Conservation (phyloP, 2,329 filamentous ascomycete genomes). For the Fusarium stilboides region DNA sequence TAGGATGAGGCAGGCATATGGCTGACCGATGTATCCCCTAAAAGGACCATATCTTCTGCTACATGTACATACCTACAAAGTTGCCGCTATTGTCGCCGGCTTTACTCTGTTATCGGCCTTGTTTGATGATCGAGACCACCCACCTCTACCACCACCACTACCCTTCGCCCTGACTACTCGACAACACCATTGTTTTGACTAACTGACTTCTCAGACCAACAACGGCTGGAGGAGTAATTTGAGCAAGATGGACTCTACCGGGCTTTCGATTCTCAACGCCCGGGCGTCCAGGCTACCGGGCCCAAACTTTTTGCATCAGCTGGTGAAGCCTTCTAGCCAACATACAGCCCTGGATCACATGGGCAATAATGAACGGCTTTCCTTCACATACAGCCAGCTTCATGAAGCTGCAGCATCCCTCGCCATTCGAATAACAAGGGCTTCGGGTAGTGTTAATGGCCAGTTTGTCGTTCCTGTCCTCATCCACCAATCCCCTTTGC, state of each 20-base stretch:
- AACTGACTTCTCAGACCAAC: constrained; percentile 6
- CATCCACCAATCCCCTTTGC: constrained; percentile 80
- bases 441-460: constrained; percentile 13
- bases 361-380: constrained; percentile 48
- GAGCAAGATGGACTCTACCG: constrained; percentile 48
- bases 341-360: constrained; percentile 54
- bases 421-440: constrained; percentile 63
- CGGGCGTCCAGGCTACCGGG: constrained; percentile 59
- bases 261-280: constrained; percentile 64
- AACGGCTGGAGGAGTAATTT: constrained; percentile 8
- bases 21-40: constrained; percentile 45
- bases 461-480: constrained; percentile 80
- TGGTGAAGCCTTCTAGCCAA: constrained; percentile 65
- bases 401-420: constrained; percentile 71
- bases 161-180: constrained; percentile 8
- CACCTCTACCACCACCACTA: constrained; percentile 10
- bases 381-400: constrained; percentile 74
- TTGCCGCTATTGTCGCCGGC: constrained; percentile 23
- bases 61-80: constrained; percentile 27
- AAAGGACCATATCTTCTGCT: constrained; percentile 47
- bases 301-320: constrained; percentile 66
- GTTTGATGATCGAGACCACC: constrained; percentile 34
- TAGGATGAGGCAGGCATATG: constrained; percentile 45
- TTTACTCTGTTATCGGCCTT: constrained; percentile 18
- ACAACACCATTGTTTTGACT: constrained; percentile 17